Conservation (phyloP, 352 stramenopile species). For the Elongisporangium anandrum region DNA sequence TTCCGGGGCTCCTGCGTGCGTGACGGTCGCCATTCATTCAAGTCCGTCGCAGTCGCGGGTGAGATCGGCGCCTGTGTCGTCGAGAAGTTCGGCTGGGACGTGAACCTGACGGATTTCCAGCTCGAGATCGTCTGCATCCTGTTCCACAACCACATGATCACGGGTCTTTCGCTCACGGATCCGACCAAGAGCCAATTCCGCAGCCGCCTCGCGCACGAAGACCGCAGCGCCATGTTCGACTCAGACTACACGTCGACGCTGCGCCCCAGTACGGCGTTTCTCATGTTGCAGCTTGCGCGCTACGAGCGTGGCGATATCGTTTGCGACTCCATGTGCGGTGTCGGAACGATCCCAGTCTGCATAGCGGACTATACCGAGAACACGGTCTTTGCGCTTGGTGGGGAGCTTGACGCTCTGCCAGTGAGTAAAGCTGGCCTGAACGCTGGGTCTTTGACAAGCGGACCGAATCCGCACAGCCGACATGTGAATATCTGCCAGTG, state of each 20-base stretch:
- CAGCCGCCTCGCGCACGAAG: slow-evolving; percentile 68
- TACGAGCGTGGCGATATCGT: slow-evolving; percentile 56
- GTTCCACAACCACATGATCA: slow-evolving; percentile 65
- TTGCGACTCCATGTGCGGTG: slow-evolving; percentile 80
- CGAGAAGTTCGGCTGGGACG: slow-evolving; percentile 55
- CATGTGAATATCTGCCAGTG: slow-evolving; percentile 57
- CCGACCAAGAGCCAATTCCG: slow-evolving; percentile 54
- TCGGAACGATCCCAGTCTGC: slow-evolving; percentile 75
- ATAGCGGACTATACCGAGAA: slow-evolving; percentile 41
- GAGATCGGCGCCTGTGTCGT: slow-evolving; percentile 54
- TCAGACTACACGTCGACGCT: slow-evolving; percentile 75
- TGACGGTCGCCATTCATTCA: slow-evolving; percentile 70
- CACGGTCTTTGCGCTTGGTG: slow-evolving; percentile 55
- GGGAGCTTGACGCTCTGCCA: slow-evolving; percentile 53
- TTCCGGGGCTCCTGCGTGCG: slow-evolving; percentile 79
- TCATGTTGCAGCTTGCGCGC: slow-evolving; percentile 67
- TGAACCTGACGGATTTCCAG: slow-evolving; percentile 61
- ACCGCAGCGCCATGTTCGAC: slow-evolving; percentile 43
- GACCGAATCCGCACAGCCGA: not conserved
- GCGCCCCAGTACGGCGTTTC: slow-evolving; percentile 66
- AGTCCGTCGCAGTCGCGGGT: slow-evolving; percentile 55
- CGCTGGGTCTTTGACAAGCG: slow-evolving; percentile 2
- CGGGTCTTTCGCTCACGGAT: slow-evolving; percentile 60
- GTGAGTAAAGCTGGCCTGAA: slow-evolving; percentile 57
- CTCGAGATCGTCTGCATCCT: slow-evolving; percentile 74